These are phyloP conservation scores for Artemisia tridentata DNA, from an alignment of 129 eudicot genomes.

Conservation along the genomic window DNA sequence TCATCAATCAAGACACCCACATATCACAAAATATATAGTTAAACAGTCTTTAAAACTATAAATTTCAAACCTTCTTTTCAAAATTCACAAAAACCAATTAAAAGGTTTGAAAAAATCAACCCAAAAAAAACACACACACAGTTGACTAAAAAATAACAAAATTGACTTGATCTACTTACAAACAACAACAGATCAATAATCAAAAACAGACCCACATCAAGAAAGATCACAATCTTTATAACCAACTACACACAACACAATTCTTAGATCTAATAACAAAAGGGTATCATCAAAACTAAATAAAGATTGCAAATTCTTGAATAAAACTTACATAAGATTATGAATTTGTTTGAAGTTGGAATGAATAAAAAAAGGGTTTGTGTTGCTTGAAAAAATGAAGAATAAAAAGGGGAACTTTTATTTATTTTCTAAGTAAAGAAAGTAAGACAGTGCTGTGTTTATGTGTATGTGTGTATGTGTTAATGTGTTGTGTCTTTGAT, in stretches of 20 bases:
- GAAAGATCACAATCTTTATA: constrained; percentile 17
- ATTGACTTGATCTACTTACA: constrained; percentile 33
- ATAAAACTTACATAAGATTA: constrained; percentile 26
- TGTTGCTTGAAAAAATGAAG: constrained; percentile 18
- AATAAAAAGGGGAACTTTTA: constrained; percentile 1
- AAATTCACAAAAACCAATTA: too few relatives aligned
- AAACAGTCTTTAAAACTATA: background rate
- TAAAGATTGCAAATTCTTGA: background rate
- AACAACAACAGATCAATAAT: constrained; percentile 22
- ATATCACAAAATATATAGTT: background rate
- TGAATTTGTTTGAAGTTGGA: constrained; percentile 18
- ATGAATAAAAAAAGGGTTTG: constrained; percentile 12
- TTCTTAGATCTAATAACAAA: constrained; percentile 25
- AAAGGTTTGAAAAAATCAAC: background rate
- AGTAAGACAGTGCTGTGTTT: constrained; percentile 15
- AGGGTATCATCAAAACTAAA: constrained; percentile 9
- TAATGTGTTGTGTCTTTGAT: constrained; percentile 14
- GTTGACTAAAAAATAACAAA: constrained; percentile 27
- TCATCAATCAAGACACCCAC: background rate
- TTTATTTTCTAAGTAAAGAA: background rate
- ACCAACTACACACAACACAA: constrained; percentile 3
- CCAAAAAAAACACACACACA: background rate
- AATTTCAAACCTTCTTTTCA: background rate
- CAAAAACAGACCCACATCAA: constrained; percentile 11
- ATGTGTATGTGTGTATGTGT: constrained; percentile 2